Evolutionary conservation across 2,329 filamentous ascomycete species (phyloP), one percentile per base, ranked within the genome.

Genomic region (Pezicula rhizophila): DNA sequence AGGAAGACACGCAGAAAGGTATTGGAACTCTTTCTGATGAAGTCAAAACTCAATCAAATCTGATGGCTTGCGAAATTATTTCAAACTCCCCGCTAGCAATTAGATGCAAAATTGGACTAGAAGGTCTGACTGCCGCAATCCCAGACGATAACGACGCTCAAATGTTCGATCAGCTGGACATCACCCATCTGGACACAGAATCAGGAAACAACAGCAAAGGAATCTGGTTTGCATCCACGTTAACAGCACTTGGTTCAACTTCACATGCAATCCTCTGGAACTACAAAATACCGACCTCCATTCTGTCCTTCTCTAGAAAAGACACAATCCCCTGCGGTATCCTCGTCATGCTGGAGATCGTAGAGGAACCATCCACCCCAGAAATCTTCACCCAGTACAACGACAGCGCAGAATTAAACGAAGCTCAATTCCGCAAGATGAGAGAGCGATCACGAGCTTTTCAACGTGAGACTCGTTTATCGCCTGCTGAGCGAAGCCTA

Each of bases 261-360:
- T 74, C 69, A 44, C 71, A 76, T 54, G 80, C 78, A 1, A 70
- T 80, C 8, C 67, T 83, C 2, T 83, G 79, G 79, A 78, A 76
- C 59, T 82, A 80, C 65, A 71, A 73, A 48, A 79, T 82, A 42
- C 77, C 79, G 0, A 69, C 75, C 17, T 69, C 72, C 3, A 64
- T 82, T 4, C 57, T 80, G 1, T 53, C 66, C 1, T 78, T 83
- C 50, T 64, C 76, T 2, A 69, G 73, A 8, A 71, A 70, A 26
- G 73, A 75, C 15, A 75, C 75, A 0, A 71, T 84, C 1, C 79
- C 79, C 0, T 82, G 79, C 57, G 80, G 79, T 28, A 68, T 82
- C 25, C 68, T 83, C 25, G 78, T 80, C n/a, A 59, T 82, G 17
- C 62, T 83, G 1, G 68, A 64, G 17, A 57, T 78, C 3, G 71